A percentile compares a stretch with the other conserved stretches of the same genome.
phyloP scores from a whole-genome alignment of 805 yeast species.

The Saccharomycopsis microspora region DNA sequence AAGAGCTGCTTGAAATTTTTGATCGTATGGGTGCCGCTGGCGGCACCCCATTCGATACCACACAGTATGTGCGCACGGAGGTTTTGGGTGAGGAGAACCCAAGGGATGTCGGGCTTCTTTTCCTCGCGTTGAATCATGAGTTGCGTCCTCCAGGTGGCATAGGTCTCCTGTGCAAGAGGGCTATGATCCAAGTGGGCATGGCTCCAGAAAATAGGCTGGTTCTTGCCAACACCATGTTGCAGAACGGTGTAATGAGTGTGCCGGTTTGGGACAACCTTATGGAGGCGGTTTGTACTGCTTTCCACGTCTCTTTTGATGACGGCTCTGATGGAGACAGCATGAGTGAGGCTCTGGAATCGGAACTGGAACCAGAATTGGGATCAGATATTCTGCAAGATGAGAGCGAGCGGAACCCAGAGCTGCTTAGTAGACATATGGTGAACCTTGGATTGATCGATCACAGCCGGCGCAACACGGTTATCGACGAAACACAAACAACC shows the following conservation, averaged over 20 bases:
- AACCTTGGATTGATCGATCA: neutral
- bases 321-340: constrained; percentile 9
- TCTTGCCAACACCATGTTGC: neutral
- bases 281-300: constrained; percentile 15
- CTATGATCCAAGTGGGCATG: constrained; percentile 5
- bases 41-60: too few species aligned
- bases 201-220: neutral
- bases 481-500: neutral
- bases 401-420: neutral
- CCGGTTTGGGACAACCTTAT: constrained; percentile 17
- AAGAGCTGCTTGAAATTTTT: too few species aligned
- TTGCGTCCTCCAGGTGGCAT: too few species aligned
- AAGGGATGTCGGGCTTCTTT: neutral
- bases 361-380: neutral
- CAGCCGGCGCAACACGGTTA: neutral
- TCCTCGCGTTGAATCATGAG: too few species aligned
- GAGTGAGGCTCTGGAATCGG: neutral
- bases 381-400: neutral
- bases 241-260: constrained; percentile 10
- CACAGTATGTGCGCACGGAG: too few species aligned
- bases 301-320: constrained; percentile 13
- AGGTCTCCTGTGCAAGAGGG: neutral
- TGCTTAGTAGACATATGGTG: neutral
- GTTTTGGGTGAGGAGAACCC: neutral
- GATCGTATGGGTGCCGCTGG: too few species aligned